phyloP scores from a whole-genome alignment of 129 eudicot genomes.

The Centella asiatica region DNA sequence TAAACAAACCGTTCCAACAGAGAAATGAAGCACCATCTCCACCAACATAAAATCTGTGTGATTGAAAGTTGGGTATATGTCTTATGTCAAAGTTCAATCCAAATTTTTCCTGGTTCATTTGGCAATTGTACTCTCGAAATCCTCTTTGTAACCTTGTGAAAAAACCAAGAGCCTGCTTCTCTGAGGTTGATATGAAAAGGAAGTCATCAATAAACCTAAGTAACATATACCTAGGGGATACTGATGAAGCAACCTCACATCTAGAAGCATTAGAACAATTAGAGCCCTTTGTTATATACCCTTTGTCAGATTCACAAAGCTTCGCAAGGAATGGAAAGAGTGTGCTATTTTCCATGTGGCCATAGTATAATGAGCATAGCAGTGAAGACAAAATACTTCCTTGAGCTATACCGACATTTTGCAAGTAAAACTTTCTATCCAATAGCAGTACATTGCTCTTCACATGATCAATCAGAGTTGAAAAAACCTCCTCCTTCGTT shows the following conservation, averaged over 20 bases:
- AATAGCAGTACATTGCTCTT: constrained; percentile 55
- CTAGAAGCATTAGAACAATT: constrained; percentile 12
- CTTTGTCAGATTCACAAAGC: constrained; percentile 12
- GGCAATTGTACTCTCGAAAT: constrained; percentile 62
- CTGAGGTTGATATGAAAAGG: constrained; percentile 70
- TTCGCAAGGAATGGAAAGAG: constrained; percentile 56
- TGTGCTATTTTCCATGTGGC: constrained; percentile 55
- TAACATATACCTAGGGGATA: constrained; percentile 29
- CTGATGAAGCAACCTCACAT: not conserved
- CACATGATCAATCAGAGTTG: constrained; percentile 50
- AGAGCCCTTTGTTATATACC: constrained; percentile 1
- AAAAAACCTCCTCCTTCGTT: constrained; percentile 35
- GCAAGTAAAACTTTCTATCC: constrained; percentile 45
- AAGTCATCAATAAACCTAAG: constrained; percentile 78
- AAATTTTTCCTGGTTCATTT: constrained; percentile 68
- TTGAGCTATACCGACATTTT: constrained; percentile 89
- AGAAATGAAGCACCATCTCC: constrained; percentile 60
- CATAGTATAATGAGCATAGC: constrained; percentile 81
- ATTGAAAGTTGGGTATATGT: constrained; percentile 5
- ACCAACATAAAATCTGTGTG: constrained; percentile 39
- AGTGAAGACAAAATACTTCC: constrained; percentile 81
- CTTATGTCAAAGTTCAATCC: constrained; percentile 47
- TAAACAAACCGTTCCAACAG: constrained; percentile 82
- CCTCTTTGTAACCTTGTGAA: constrained; percentile 69
- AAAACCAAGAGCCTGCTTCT: constrained; percentile 54